Evolutionary conservation across 2,329 filamentous ascomycete genomes (phyloP).

Genomic region (Pseudomassariella vexata): DNA sequence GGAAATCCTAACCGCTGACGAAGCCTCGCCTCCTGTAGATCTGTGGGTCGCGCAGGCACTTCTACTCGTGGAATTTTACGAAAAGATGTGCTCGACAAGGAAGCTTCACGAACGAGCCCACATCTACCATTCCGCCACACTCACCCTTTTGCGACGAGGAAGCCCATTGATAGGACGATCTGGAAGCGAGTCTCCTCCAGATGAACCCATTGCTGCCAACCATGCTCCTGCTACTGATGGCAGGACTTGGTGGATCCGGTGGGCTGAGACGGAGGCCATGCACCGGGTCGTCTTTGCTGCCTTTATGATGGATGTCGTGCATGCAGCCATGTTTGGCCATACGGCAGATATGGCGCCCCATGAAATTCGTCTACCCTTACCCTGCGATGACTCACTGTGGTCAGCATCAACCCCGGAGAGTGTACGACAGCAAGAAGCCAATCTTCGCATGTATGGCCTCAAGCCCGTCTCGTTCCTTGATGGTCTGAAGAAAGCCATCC

Average conservation of each 20-base stretch:
- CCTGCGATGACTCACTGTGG: conserved; percentile 85
- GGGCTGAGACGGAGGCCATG: conserved; percentile 86
- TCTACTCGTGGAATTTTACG: conserved; percentile 78
- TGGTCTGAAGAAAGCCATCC: conserved; percentile 76
- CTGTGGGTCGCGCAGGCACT: conserved; percentile 86
- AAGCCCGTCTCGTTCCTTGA: conserved; percentile 78
- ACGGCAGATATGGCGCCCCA: conserved; percentile 86
- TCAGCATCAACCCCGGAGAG: conserved; percentile 71
- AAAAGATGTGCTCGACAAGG: conserved; percentile 85
- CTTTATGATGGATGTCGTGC: conserved; percentile 83
- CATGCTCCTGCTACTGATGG: conserved; percentile 30
- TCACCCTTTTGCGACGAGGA: conserved; percentile 79
- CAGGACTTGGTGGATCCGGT: conserved; percentile 69
- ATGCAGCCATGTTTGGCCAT: conserved; percentile 90
- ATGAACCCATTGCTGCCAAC: conserved; percentile 59
- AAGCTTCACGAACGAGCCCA: conserved; percentile 81
- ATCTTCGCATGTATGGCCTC: conserved; percentile 70
- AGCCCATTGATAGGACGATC: conserved; percentile 79
- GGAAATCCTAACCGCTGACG: conserved; percentile 76
- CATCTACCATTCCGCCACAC: conserved; percentile 80
- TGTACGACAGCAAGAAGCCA: conserved; percentile 71
- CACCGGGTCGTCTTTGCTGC: conserved; percentile 81
- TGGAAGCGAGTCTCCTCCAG: conserved; percentile 72
- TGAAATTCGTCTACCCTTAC: conserved; percentile 78
- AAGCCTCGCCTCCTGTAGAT: conserved; percentile 77